Evolutionary conservation across 2,329 filamentous ascomycete genomes (phyloP).

Genomic region (Aureobasidium sp.): DNA sequence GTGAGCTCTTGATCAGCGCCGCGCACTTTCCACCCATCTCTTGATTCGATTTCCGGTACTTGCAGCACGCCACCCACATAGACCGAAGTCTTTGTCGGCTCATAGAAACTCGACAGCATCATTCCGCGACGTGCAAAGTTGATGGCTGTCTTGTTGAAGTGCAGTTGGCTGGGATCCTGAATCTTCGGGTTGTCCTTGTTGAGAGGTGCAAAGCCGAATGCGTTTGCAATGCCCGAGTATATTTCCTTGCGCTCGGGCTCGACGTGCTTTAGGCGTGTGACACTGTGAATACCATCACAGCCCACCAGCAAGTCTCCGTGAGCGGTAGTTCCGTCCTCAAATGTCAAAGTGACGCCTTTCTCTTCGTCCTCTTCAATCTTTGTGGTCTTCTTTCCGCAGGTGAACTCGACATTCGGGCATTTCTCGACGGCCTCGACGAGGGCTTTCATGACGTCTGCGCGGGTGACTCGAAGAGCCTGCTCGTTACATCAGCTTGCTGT

Average conservation of each 20-base stretch:
- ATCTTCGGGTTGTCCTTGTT: constrained; percentile 19
- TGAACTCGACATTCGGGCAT: constrained; percentile 35
- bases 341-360: constrained; percentile 28
- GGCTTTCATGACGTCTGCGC: constrained; percentile 38
- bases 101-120: constrained; percentile 38
- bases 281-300: constrained; percentile 34
- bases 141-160: constrained; percentile 39
- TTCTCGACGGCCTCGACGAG: constrained; percentile 36
- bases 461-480: constrained; percentile 35
- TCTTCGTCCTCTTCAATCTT: constrained; percentile 34
- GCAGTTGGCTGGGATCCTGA: constrained; percentile 19
- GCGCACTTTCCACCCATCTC: constrained; percentile 40
- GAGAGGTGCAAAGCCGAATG: constrained; percentile 39
- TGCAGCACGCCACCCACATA: constrained; percentile 42
- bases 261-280: constrained; percentile 38
- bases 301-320: constrained; percentile 32
- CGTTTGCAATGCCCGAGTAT: constrained; percentile 41
- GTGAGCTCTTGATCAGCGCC: constrained; percentile 39
- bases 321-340: constrained; percentile 30
- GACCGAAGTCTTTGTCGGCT: constrained; percentile 30
- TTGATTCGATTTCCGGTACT: constrained; percentile 35
- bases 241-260: constrained; percentile 37
- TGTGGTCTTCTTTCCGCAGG: constrained; percentile 37
- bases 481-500: not conserved
- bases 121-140: constrained; percentile 41